Evolutionary conservation across 2,329 filamentous ascomycete genomes (phyloP).

Genomic region (Alternaria ethzedia): DNA sequence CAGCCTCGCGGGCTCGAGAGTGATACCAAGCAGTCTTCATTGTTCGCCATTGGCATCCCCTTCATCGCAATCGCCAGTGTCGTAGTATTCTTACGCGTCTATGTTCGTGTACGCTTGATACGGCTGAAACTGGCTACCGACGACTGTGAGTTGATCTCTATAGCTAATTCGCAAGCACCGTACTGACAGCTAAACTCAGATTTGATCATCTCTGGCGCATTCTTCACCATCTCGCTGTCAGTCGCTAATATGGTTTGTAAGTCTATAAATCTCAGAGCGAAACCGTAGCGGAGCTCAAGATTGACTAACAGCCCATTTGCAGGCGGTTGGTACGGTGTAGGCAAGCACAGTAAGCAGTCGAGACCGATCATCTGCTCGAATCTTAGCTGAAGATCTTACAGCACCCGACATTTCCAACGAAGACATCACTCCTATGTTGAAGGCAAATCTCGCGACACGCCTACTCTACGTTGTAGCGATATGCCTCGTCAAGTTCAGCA

Average conservation of each 20-base stretch:
- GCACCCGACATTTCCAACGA: not conserved
- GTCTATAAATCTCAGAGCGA: not conserved
- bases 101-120: not conserved
- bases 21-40: not conserved
- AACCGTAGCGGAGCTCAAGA: not conserved
- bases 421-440: not conserved
- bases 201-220: not conserved
- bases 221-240: not conserved
- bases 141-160: not conserved
- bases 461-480: not conserved
- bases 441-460: not conserved
- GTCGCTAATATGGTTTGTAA: not conserved
- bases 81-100: not conserved
- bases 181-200: not conserved
- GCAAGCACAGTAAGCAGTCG: not conserved
- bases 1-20: not conserved
- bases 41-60: not conserved
- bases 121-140: not conserved
- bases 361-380: too few relatives aligned
- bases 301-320: not conserved
- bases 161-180: not conserved
- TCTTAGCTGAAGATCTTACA: not conserved
- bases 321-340: not conserved
- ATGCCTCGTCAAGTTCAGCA: not conserved
- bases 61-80: not conserved